phyloP scores from a whole-genome alignment of 2,329 filamentous ascomycete species.

The Diaporthe humulicola region DNA sequence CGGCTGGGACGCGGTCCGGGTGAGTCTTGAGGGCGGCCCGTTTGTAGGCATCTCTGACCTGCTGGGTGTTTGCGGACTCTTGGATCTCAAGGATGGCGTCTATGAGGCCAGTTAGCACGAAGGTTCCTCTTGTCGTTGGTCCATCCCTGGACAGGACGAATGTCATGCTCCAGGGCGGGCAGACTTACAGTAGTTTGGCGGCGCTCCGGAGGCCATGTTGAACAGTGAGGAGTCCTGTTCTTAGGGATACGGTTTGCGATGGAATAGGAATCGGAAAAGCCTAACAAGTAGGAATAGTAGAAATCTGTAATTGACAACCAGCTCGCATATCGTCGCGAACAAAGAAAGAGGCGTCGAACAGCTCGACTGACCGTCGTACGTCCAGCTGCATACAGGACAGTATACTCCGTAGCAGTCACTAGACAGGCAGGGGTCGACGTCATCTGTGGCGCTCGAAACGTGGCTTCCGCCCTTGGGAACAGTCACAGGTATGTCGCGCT shows the following conservation, averaged over 20 bases:
- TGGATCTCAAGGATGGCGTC: constrained; percentile 81
- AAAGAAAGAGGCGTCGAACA: background rate
- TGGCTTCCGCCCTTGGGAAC: constrained; percentile 24
- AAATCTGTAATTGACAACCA: background rate
- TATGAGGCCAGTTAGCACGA: constrained; percentile 51
- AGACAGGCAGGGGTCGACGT: constrained; percentile 28
- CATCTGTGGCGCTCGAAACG: constrained; percentile 36
- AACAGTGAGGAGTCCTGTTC: background rate
- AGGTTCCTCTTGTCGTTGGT: background rate
- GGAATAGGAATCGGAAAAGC: background rate
- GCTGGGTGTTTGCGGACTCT: constrained; percentile 80
- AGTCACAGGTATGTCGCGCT: constrained; percentile 4
- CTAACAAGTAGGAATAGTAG: background rate
- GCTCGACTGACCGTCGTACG: constrained; percentile 39
- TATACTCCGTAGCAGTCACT: constrained; percentile 25
- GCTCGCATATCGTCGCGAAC: background rate
- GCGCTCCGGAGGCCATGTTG: constrained; percentile 53
- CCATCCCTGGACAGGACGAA: background rate
- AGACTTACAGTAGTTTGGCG: constrained; percentile 71
- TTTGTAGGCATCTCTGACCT: constrained; percentile 96
- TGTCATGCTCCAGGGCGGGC: constrained; percentile 15
- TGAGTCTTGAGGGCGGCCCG: constrained; percentile 93
- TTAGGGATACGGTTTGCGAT: background rate
- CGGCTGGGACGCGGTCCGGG: constrained; percentile 87
- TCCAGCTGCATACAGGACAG: background rate